Evolutionary conservation across 1,139 yeast genomes (phyloP), one percentile per base, ranked within the genome.

Genomic region (Tardiomyces depauwii): DNA sequence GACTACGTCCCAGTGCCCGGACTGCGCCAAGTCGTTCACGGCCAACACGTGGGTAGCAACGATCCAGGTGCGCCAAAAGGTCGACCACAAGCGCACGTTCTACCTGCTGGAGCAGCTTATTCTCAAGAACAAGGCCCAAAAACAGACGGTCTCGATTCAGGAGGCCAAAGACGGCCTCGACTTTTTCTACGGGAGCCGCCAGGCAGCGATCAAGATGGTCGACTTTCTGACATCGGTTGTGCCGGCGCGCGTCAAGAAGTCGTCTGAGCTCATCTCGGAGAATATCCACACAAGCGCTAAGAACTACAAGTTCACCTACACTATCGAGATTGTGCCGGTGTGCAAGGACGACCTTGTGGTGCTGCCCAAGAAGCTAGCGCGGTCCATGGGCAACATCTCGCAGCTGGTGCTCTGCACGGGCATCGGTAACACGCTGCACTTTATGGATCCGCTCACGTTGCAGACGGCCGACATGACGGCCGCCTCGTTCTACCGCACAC

Each of bases 21-120:
- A 91, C 70, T 91, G 99, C 79, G 97, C 97, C 45, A 87, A 87
- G 65, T 82, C 95, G 1, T 91, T 83, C 63, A 91, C 98, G 16
- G 84, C 93, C 33, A 87, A 93, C 63, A 91, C 97, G 16, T 91
- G 99, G 99, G 81, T 93, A 67, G 96, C 98, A 9, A 78, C 91
- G 13, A 95, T 93, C 39, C 99, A 93, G 70, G 83, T 93, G 57
- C 84, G 98, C 71, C 99, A 91, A 66, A 93, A 93, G 64, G 98
- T 93, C 38, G 79, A 89, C 16, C 98, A 91, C 66, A 91, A 91
- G 70, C 81, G 97, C 71, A 91, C 99, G 7, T 93, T 91, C 65
- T 76, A 91, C 62, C 89, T 85, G 59, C 74, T 91, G 59, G 99
- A 91, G 70, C 99, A 91, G 69, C 75, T 93, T 64, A 91, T 91